These are phyloP conservation scores for Phellinidium pouzarii DNA, from an alignment of 1,284 basidiomycete genomes.

Conservation along the genomic window DNA sequence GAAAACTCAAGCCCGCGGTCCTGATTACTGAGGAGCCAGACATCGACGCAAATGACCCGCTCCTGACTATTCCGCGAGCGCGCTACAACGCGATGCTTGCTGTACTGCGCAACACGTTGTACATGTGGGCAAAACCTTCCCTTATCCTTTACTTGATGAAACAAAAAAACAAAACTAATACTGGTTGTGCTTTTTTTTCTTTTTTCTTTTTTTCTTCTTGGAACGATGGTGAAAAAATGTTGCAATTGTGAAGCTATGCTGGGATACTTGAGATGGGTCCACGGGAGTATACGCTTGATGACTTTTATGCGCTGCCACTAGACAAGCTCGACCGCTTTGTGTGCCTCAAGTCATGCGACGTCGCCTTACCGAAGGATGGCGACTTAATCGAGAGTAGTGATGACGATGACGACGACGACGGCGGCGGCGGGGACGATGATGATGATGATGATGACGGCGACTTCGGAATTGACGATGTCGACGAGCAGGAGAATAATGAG, in stretches of 20 bases:
- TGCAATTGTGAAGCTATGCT: constrained; percentile 56
- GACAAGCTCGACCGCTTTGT: constrained; percentile 76
- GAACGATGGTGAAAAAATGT: background rate
- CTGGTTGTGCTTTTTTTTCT: background rate
- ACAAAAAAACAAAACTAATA: too few species aligned
- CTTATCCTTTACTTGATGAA: too few species aligned
- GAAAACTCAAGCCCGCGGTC: background rate
- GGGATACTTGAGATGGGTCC: constrained; percentile 80
- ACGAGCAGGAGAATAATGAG: constrained; percentile 28
- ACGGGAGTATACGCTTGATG: constrained; percentile 80
- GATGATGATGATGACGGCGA: constrained; percentile 34
- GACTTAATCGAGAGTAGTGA: constrained; percentile 49
- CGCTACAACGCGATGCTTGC: constrained; percentile 94
- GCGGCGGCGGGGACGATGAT: constrained; percentile 40
- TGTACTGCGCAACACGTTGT: constrained; percentile 79
- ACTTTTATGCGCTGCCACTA: constrained; percentile 71
- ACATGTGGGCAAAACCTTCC: constrained; percentile 55
- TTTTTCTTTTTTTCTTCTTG: background rate
- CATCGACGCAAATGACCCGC: constrained; percentile 65
- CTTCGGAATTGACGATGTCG: constrained; percentile 26
- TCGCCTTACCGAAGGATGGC: constrained; percentile 56
- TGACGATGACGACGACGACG: constrained; percentile 47
- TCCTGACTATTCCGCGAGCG: constrained; percentile 60
- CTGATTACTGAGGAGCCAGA: constrained; percentile 25
- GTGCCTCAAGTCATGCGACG: constrained; percentile 62